These are phyloP conservation scores for Sporobolomyces roseus DNA, from an alignment of 768 basidiomycete genomes.

Conservation along the genomic window DNA sequence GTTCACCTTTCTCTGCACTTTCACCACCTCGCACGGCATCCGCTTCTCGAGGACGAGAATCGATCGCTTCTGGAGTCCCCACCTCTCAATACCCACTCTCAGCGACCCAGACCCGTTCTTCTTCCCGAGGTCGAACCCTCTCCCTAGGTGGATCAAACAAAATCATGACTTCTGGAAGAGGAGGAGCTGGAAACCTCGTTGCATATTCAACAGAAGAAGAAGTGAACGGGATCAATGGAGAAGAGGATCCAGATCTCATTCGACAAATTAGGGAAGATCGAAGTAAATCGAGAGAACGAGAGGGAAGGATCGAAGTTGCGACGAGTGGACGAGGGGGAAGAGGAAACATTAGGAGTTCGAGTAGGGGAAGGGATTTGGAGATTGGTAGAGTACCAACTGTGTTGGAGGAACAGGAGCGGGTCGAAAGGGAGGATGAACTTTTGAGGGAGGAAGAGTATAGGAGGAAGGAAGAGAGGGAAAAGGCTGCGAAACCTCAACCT, in stretches of 20 bases:
- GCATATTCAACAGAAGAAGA: conserved; percentile 10
- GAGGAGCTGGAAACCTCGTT: conserved; percentile 34
- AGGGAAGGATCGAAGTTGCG: conserved; percentile 7
- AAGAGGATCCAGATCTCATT: conserved; percentile 28
- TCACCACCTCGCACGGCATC: conserved; percentile 11
- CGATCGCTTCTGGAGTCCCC: background rate
- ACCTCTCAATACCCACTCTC: conserved; percentile 19
- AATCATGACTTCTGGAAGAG: conserved; percentile 27
- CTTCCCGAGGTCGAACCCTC: conserved; percentile 22
- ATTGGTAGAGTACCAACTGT: conserved; percentile 31
- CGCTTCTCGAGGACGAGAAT: conserved; percentile 13
- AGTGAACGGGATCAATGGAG: conserved; percentile 14
- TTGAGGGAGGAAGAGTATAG: conserved; percentile 15
- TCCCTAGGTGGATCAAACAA: conserved; percentile 6
- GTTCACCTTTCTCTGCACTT: conserved; percentile 23
- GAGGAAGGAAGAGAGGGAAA: conserved; percentile 24
- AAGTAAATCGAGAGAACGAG: conserved; percentile 18
- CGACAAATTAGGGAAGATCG: conserved; percentile 15
- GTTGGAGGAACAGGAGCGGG: conserved; percentile 30
- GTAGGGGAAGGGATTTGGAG: conserved; percentile 27
- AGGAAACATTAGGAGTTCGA: conserved; percentile 32
- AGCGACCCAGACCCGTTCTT: conserved; percentile 14
- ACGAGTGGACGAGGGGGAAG: conserved; percentile 31
- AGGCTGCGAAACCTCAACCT: conserved; percentile 8
- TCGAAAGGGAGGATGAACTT: conserved; percentile 21